Evolutionary conservation across 2,329 filamentous ascomycete species (phyloP), one percentile per base, ranked within the genome.

Genomic region (Didymella pinodella): DNA sequence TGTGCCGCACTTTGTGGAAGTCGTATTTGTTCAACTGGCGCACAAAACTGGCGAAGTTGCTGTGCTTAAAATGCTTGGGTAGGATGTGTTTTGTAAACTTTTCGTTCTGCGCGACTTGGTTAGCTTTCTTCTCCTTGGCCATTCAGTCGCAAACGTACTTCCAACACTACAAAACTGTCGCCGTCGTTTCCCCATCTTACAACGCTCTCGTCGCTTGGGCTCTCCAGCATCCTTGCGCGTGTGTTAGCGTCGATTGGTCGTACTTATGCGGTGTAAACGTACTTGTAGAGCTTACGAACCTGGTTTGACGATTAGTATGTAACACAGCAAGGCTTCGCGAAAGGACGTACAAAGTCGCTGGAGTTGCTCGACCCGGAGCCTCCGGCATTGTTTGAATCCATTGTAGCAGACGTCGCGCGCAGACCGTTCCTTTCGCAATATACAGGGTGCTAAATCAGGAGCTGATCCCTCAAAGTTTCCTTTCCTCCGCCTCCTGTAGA

Each of bases 211-310:
- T 99, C 96, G 52, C 92, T 89, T 34, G 93, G 93, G 73, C 96
- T 96, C 79, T 98, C 94, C 71, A 99, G 83, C 95, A 99, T 99
- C 77, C 92, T 96, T 75, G 60, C 48, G 53, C 61, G 60, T 67
- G 63, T 45, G 63, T 77, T 58, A 79, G 78, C 38, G 14, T 36
- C 16, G 7, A 31, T 26, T 20, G 25, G 50, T 41, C 26, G 48
- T 50, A 46, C 55, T 34, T 14, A 32, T 46, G 22, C 26, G 38
- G 2, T 31, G n/a, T 25, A 25, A 43, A 65, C 85, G 80, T 88
- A 98, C 94, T 97, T 96, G 85, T 97, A 98, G 66, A 98, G 84
- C 82, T 98, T 98, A 83, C 94, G 93, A 81, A 98, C 93, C 93
- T 97, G 70, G 44, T 69, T 51, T 6, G 44, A 54, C 51, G 46